Percentiles rank a stretch among this genome's conserved stretches.
phyloP scores from a whole-genome alignment of 1,284 basidiomycete species.

The Gastroboletus turbinatus region DNA sequence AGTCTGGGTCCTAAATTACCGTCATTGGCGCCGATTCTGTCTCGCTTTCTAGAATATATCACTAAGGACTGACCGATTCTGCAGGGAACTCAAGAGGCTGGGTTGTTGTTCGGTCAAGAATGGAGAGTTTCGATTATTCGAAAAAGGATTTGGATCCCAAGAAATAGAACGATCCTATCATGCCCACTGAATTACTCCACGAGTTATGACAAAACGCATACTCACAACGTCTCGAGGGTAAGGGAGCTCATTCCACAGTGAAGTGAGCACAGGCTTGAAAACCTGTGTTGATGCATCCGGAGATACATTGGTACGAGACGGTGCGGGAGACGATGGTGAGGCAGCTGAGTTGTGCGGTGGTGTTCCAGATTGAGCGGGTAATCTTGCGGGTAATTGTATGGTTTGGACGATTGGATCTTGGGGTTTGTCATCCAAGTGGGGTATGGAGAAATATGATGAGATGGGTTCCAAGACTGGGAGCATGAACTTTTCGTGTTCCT shows the following conservation, averaged over 20 bases:
- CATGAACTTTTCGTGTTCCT: constrained; percentile 17
- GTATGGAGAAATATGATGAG: constrained; percentile 54
- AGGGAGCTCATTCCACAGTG: constrained; percentile 29
- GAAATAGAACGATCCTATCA: constrained; percentile 48
- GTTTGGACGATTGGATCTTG: constrained; percentile 74
- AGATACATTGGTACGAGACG: background rate
- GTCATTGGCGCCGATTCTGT: constrained; percentile 7
- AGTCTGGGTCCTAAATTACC: constrained; percentile 40
- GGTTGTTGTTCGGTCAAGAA: constrained; percentile 66
- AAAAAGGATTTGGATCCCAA: constrained; percentile 56
- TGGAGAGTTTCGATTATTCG: constrained; percentile 42
- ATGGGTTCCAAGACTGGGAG: constrained; percentile 38
- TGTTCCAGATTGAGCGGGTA: constrained; percentile 15
- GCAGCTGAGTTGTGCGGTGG: background rate
- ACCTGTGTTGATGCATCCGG: background rate
- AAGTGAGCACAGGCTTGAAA: background rate
- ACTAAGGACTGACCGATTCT: constrained; percentile 50
- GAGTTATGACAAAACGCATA: background rate
- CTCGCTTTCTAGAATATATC: background rate
- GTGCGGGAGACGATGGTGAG: background rate
- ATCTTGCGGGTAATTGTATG: constrained; percentile 39
- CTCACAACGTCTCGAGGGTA: constrained; percentile 15
- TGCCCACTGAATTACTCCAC: constrained; percentile 2
- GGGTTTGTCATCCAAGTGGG: constrained; percentile 59
- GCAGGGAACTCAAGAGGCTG: constrained; percentile 49